Conservation (phyloP, 441 rosid species). For the Kokia cookei region DNA sequence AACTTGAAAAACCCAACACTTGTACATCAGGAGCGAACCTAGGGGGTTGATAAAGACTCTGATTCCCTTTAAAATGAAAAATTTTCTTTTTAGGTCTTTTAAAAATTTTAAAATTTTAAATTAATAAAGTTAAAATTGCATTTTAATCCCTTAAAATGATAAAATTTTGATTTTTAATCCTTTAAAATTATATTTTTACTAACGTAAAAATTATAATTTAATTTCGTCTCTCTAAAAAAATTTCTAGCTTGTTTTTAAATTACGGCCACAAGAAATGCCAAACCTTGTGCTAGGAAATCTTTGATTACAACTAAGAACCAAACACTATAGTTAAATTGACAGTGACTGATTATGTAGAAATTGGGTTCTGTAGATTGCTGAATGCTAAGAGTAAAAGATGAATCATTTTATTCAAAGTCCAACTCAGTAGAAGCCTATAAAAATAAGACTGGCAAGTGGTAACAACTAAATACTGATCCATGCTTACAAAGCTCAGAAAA, state of each 20-base stretch:
- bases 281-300: not conserved
- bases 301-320: not conserved
- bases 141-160: too few relatives aligned
- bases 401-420: not conserved
- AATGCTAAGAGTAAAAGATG: not conserved
- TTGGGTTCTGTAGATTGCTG: not conserved
- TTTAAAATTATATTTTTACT: too few relatives aligned
- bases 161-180: too few relatives aligned
- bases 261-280: not conserved
- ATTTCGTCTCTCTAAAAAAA: too few relatives aligned
- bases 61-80: too few relatives aligned
- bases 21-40: too few relatives aligned
- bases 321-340: not conserved
- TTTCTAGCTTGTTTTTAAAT: not conserved
- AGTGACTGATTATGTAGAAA: not conserved
- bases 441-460: not conserved
- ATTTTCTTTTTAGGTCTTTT: too few relatives aligned
- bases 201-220: too few relatives aligned
- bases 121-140: too few relatives aligned
- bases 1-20: not conserved
- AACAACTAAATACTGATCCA: not conserved
- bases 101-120: too few relatives aligned
- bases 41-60: too few relatives aligned
- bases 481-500: not conserved
- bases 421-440: not conserved